Evolutionary conservation across 2,329 filamentous ascomycete genomes (phyloP), one percentile per base, ranked within the genome.

Genomic region (Trichoderma simmonsii): DNA sequence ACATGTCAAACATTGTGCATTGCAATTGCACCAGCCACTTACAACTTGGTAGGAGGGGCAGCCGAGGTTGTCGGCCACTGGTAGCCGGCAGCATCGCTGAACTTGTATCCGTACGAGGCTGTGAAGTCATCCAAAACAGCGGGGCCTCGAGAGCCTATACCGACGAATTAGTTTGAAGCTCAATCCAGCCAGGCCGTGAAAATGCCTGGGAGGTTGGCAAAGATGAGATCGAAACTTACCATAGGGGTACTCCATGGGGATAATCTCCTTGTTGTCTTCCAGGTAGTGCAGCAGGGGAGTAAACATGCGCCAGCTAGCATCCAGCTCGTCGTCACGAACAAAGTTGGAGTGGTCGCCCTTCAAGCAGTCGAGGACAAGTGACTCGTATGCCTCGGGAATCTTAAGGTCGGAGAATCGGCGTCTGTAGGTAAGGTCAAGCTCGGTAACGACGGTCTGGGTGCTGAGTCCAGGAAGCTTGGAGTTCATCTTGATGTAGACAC

Each of bases 401-500:
- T 99, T 99, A 72, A 99, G 90, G 84, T 99, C 96, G 21, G 96
- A 98, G 90, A 99, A 99, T 77, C 97, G 93, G 83, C 96, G 92
- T 81, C 97, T 91, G 88, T 99, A 99, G 75, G 97, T 99, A 77
- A 99, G 90, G 81, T 99, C 96, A 73, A 99, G 92, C 86, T 99
- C 96, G 73, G 96, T 99, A 77, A 98, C 93, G 51, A 98, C 96
- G 14, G 96, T 99, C 88, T 99, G 96, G 95, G 98, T 99, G 87
- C 94, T 98, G 79, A 99, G 87, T 78, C 96, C 96, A 24, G 96
- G 97, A 73, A 99, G 88, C 88, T 99, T 99, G 34, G 95, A 98
- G 91, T 99, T 99, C 96, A 99, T 99, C 91, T 99, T 99, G 84
- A 98, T 97, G 86, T 99, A 99, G 77, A 99, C 95, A 81, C 93